A percentile compares a stretch with the other conserved stretches of the same genome.
These are phyloP conservation scores for Stylonectria norvegica DNA, from an alignment of 2,329 filamentous ascomycete genomes.

Conservation along the genomic window DNA sequence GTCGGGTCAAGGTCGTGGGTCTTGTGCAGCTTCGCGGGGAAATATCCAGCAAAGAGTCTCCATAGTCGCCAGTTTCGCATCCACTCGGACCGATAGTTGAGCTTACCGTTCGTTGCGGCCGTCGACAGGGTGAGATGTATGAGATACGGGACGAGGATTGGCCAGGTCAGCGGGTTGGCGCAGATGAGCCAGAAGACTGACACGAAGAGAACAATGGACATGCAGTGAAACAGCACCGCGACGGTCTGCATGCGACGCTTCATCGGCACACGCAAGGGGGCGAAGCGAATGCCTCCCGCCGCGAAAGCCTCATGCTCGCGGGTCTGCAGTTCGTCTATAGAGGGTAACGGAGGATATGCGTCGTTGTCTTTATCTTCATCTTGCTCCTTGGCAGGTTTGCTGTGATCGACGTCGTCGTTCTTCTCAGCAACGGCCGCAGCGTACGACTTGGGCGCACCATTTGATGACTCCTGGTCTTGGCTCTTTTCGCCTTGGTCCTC, in stretches of 20 bases:
- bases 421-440: slow-evolving; percentile 17
- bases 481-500: slow-evolving; percentile 4
- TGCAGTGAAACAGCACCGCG: slow-evolving; percentile 70
- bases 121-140: slow-evolving; percentile 80
- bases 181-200: slow-evolving; percentile 87
- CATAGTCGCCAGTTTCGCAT: slow-evolving; percentile 73
- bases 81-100: slow-evolving; percentile 71
- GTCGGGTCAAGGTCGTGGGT: slow-evolving; percentile 74
- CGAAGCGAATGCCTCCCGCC: slow-evolving; percentile 69
- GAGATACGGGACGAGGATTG: slow-evolving; percentile 70
- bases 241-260: slow-evolving; percentile 73
- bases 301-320: slow-evolving; percentile 33
- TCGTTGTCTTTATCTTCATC: slow-evolving; percentile 10
- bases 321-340: slow-evolving; percentile 10
- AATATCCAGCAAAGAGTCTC: slow-evolving; percentile 89
- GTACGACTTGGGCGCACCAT: too few species aligned
- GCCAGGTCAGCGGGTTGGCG: slow-evolving; percentile 90
- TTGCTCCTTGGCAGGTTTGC: slow-evolving; percentile 3
- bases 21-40: slow-evolving; percentile 83
- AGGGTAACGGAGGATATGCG: slow-evolving; percentile 29
- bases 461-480: too few species aligned
- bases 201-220: slow-evolving; percentile 66
- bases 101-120: slow-evolving; percentile 69
- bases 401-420: slow-evolving; percentile 7
- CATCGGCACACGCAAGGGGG: slow-evolving; percentile 71